Base-by-base conservation (phyloP, 352 stramenopile genomes). In the Blastocystis sp. region DNA sequence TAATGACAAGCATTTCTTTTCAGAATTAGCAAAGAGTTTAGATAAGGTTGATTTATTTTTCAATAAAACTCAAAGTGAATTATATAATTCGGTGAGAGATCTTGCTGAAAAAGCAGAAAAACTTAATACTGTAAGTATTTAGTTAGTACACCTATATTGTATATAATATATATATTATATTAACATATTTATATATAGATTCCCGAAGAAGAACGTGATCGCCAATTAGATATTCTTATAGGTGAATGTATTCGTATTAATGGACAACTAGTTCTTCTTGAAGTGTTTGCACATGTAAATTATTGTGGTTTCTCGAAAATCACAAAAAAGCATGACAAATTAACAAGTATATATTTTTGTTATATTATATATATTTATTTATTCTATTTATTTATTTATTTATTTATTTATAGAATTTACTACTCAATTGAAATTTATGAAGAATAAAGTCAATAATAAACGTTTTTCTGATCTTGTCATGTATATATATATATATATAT, bases 301-400 rank as follows among this genome's bases (percentile, higher is more conserved):
- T 59, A 59, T n/a, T 59, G 49, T 4, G 49, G 49, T 6, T 59
- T 59, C 24, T 49, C 49, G 7, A 59, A 59, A 24, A 59, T 59
- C 2, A 59, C 49, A 10, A 59, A 59, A 18, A 59, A 59, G 24
- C 49, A 59, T 30, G 49, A 59, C 27, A 36, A 40, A 24, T 33
- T 59, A 24, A 59, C 49, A 13, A 40, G 47, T 47, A 35, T 2
- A 48, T n/a, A 7, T n/a, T 2, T 48, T 21, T 7, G 4, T 2
- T n/a, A 2, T 11, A 28, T 21, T 2, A 16, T 2, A 21, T 9
- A 4, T n/a, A n/a, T n/a, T n/a, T n/a, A n/a, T n/a, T n/a, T n/a
- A n/a, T n/a, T n/a, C n/a, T n/a, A n/a, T n/a, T n/a, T n/a, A n/a
- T n/a, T n/a, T n/a, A n/a, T n/a, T n/a, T n/a, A n/a, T n/a, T n/a